Percentiles rank a stretch among this genome's conserved stretches.
Evolutionary conservation across 192 early-diverging fungal genomes (phyloP).

Genomic region (Backusella liffmaniae): DNA sequence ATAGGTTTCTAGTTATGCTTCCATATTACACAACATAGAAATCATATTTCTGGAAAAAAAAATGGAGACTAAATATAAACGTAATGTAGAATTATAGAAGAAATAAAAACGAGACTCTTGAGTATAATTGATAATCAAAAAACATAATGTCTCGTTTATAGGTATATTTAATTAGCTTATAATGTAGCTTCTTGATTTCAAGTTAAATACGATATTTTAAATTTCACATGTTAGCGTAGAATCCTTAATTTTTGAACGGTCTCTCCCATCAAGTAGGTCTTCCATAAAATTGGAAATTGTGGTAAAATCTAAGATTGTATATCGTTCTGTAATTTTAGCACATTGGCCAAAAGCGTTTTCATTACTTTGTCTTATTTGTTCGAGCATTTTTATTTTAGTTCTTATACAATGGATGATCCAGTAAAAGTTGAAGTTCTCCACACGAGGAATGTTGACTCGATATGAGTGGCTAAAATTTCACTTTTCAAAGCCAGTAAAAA

Average conservation of each 20-base stretch:
- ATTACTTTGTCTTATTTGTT: not conserved
- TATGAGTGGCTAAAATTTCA: not conserved
- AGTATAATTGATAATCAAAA: not conserved
- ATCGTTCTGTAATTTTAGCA: not conserved
- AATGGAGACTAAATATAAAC: not conserved
- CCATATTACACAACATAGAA: not conserved
- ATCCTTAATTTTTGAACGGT: not conserved
- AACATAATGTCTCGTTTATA: not conserved
- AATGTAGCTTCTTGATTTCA: not conserved
- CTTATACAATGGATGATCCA: not conserved
- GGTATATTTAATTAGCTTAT: not conserved
- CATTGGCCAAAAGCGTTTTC: not conserved
- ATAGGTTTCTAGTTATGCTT: not conserved
- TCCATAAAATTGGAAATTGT: not conserved
- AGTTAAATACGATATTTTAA: not conserved
- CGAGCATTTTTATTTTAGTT: not conserved
- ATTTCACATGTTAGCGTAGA: not conserved
- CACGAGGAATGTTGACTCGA: not conserved
- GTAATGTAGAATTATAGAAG: not conserved
- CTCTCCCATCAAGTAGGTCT: not conserved
- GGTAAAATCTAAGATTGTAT: not conserved
- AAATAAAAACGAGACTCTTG: not conserved
- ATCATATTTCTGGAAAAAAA: not conserved
- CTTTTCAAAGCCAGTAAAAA: not conserved
- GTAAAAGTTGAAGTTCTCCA: not conserved